Conservation (phyloP, 768 basidiomycete genomes). For the Clitopilus hobsonii region DNA sequence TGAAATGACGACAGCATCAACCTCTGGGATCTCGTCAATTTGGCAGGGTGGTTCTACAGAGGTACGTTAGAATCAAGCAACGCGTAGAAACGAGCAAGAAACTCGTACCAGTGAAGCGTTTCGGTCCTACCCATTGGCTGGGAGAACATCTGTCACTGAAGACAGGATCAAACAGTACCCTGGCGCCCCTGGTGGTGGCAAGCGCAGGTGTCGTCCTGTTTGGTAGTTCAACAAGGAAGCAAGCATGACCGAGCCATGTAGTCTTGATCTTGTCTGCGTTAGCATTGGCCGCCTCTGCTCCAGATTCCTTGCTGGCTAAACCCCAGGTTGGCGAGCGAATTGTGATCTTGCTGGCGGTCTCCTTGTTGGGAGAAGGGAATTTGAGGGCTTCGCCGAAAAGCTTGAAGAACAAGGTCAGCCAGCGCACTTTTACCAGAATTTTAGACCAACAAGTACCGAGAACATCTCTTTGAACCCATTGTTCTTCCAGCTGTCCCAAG, state of each 20-base stretch:
- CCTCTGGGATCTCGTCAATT: slow-evolving; percentile 51
- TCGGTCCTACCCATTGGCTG: slow-evolving; percentile 38
- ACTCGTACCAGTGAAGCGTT: slow-evolving; percentile 40
- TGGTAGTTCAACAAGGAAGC: slow-evolving; percentile 48
- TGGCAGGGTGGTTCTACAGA: slow-evolving; percentile 39
- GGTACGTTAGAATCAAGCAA: not conserved
- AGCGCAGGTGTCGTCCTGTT: slow-evolving; percentile 16
- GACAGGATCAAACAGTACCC: slow-evolving; percentile 50
- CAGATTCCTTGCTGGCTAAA: slow-evolving; percentile 10
- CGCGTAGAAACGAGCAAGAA: not conserved
- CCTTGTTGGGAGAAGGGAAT: slow-evolving; percentile 11
- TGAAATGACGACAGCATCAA: slow-evolving; percentile 62
- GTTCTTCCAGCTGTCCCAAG: slow-evolving; percentile 22
- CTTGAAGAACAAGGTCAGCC: not conserved
- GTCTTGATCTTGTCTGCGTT: slow-evolving; percentile 34
- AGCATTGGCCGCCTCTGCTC: slow-evolving; percentile 13
- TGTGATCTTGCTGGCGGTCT: slow-evolving; percentile 15
- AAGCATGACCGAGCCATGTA: slow-evolving; percentile 56
- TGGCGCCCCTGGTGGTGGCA: slow-evolving; percentile 32
- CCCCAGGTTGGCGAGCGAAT: slow-evolving; percentile 37
- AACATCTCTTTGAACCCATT: slow-evolving; percentile 9
- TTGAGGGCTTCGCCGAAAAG: not conserved
- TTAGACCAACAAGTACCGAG: slow-evolving; percentile 4
- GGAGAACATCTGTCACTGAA: slow-evolving; percentile 52
- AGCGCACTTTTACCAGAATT: not conserved